Evolutionary conservation across 306 rosid genomes (phyloP).

Genomic region (Trichosanthes cucumerina): DNA sequence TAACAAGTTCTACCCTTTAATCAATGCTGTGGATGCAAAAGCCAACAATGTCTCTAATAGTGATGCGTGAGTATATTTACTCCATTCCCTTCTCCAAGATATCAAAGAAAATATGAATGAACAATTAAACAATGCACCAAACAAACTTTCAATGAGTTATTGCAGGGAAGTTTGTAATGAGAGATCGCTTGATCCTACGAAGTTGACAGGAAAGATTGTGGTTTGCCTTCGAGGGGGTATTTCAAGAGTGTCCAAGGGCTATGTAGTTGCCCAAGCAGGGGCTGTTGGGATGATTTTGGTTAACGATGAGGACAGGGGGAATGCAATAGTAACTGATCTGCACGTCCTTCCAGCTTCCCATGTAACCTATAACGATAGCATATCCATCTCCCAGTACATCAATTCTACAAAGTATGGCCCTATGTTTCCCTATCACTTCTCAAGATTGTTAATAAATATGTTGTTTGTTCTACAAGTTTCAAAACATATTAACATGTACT

Average conservation of each 20-base stretch:
- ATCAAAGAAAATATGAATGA: background rate
- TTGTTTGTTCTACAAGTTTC: background rate
- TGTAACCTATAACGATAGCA: constrained; percentile 26
- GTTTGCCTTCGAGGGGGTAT: constrained; percentile 31
- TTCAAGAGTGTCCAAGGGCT: constrained; percentile 25
- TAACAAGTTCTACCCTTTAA: background rate
- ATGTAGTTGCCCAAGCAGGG: constrained; percentile 25
- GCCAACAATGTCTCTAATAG: background rate
- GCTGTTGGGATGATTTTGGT: constrained; percentile 61
- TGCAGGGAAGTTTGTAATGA: constrained; percentile 26
- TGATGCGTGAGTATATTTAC: constrained; percentile 5
- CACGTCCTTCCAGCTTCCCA: constrained; percentile 45
- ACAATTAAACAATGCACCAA: background rate
- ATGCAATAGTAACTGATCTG: constrained; percentile 23
- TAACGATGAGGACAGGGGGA: constrained; percentile 5
- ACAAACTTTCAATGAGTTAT: background rate
- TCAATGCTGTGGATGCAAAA: constrained; percentile 9
- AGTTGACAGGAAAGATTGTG: constrained; percentile 52
- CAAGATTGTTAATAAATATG: background rate
- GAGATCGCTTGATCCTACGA: constrained; percentile 36
- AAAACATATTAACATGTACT: background rate
- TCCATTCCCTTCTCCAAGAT: background rate
- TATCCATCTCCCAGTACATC: constrained; percentile 27
- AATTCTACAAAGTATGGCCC: constrained; percentile 29
- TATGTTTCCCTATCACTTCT: background rate